Base-by-base conservation (phyloP, 257 asterid genomes). In the Catharanthus roseus region DNA sequence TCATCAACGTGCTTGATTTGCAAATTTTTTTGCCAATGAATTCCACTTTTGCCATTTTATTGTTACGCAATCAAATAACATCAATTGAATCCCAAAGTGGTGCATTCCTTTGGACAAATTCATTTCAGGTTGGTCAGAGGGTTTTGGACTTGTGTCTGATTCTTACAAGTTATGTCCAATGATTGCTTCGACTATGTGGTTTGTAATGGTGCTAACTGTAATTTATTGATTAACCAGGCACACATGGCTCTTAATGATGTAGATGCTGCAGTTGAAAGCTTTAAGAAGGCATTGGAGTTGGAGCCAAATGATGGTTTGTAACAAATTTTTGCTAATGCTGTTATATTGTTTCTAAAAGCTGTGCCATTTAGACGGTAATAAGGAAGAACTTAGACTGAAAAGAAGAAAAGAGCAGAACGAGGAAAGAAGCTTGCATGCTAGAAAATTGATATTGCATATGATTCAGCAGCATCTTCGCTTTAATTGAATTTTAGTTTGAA, bases 301-400 rank as follows among this genome's bases (percentile, higher is more conserved):
- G 96, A 95, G 79, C 99, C 99, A 26, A 87, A 87, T 77, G 97
- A 95, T 78, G 97, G 99, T 91, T 72, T 74, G 96, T 73, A 29
- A 38, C 61, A 26, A n/a, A 47, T 75, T 42, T 42, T 15, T 56
- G 28, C 19, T 61, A 18, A 29, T 61, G 28, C 6, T 1, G 16
- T 10, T 33, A 3, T 34, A 9, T 16, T 10, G 26, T 33, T 62
- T 19, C 26, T 61, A 21, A 71, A 51, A 19, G 47, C 57, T n/a
- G 28, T 16, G 13, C 16, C 53, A 47, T 47, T 42, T 71, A 39
- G 26, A 58, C 66, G 13, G 8, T 9, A 28, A 39, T 7, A 21
- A 33, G 21, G 26, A 16, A 61, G 42, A 61, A 62, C 67, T 62
- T 62, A 16, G 10, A 34, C 15, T 34, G 26, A 34, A 9, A 62